Evolutionary conservation across 148 eudicot genomes (phyloP), one percentile per base, ranked within the genome.

Genomic region (Rhododendron williamsianum): DNA sequence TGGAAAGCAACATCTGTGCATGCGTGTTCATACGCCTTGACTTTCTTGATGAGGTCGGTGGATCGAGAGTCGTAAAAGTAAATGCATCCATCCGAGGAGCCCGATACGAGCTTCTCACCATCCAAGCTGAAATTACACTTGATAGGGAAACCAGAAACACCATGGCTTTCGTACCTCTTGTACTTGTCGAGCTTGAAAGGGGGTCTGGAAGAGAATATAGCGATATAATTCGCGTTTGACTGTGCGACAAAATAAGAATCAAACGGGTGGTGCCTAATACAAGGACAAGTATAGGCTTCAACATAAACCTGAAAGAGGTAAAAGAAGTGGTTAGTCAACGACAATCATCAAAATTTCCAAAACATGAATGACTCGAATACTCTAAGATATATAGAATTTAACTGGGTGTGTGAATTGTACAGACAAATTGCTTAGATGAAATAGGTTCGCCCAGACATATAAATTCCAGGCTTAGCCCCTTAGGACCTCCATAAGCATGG

Each of bases 161-260:
- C 93, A 76, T 94, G 98, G 60, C 92, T 86, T 83, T 92, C 95
- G 76, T 88, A 94, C 73, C 98, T 90, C 90, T 88, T 92, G 94
- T 91, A 96, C 87, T 92, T 96, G 89, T 96, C 93, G 35, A 96
- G 89, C 87, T 86, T 95, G 86, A 89, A 96, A 33, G 97, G 97
- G 71, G 91, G 91, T 84, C 89, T 93, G 6, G 94, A 87, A 52
- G 95, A 96, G 88, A 96, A 93, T 7, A 93, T 95, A 71, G 98
- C 98, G 6, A 93, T 94, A 90, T 96, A 94, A 90, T 94, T 93
- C n/a, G 97, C 98, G 58, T 96, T 93, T 78, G 98, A 93, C 84
- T 96, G 98, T 27, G 96, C 99, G 46, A 94, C 90, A 82, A 94
- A 96, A 67, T 90, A 86, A 13, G 95, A 93, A 81, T 94, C 93